Conservation (phyloP, 1,139 yeast genomes). For the Candida sp. region DNA sequence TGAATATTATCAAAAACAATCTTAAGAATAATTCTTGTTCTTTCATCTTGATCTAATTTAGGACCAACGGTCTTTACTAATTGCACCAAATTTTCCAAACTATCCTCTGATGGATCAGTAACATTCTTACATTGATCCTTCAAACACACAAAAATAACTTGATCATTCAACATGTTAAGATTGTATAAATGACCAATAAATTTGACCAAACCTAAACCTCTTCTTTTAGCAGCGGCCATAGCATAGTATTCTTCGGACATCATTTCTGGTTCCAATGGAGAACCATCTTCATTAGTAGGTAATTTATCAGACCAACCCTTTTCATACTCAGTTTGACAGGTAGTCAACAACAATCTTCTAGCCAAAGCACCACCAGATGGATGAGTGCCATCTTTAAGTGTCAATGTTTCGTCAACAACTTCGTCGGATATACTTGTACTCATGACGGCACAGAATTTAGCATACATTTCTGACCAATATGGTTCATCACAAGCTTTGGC, state of each 20-base stretch:
- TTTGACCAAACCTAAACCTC: slow-evolving; percentile 95
- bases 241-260: slow-evolving; percentile 95
- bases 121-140: slow-evolving; percentile 57
- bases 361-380: slow-evolving; percentile 69
- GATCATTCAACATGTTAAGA: slow-evolving; percentile 71
- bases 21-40: slow-evolving; percentile 48
- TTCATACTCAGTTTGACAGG: slow-evolving; percentile 93
- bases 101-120: slow-evolving; percentile 82
- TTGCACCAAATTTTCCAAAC: slow-evolving; percentile 86
- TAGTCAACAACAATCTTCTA: slow-evolving; percentile 74
- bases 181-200: slow-evolving; percentile 94
- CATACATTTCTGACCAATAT: slow-evolving; percentile 97
- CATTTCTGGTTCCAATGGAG: slow-evolving; percentile 80
- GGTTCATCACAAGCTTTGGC: slow-evolving; percentile 99
- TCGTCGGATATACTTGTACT: slow-evolving; percentile 66
- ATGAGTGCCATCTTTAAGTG: slow-evolving; percentile 51
- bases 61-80: slow-evolving; percentile 88
- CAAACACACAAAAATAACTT: slow-evolving; percentile 77
- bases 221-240: slow-evolving; percentile 94
- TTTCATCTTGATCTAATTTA: slow-evolving; percentile 56
- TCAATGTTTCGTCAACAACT: slow-evolving; percentile 56
- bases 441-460: slow-evolving; percentile 89
- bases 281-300: slow-evolving; percentile 78
- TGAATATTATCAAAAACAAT: slow-evolving; percentile 62
- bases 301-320: slow-evolving; percentile 92